Conservation (phyloP, 2,329 filamentous ascomycete genomes). For the Trichoderma hamatum region DNA sequence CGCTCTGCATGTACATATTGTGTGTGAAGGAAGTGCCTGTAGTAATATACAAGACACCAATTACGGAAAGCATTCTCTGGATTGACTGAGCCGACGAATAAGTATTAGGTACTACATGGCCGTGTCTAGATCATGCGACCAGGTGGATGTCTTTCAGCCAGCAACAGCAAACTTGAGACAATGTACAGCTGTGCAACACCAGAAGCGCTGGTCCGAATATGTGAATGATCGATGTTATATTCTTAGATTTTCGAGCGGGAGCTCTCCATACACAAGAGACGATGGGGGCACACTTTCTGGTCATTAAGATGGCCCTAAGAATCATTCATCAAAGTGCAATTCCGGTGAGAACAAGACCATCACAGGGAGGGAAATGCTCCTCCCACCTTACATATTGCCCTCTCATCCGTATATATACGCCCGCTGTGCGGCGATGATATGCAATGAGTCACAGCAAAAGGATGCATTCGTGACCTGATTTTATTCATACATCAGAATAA, state of each 20-base stretch:
- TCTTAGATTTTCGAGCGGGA: background rate
- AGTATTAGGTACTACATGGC: background rate
- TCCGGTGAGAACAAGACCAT: no score
- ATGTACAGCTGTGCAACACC: background rate
- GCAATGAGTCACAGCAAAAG: no score
- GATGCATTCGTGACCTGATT: no score
- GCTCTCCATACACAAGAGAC: background rate
- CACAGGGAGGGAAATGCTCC: no score
- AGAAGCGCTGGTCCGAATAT: background rate
- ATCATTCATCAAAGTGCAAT: no score
- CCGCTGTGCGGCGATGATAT: no score
- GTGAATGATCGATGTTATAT: background rate
- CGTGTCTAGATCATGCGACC: background rate
- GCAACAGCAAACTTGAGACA: background rate
- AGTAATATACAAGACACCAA: background rate
- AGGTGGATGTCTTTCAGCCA: background rate
- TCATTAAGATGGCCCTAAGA: background rate
- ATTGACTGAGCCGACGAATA: background rate
- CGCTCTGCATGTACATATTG: background rate
- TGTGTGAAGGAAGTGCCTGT: background rate
- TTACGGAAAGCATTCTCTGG: background rate
- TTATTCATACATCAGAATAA: no score
- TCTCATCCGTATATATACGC: no score
- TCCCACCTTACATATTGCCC: no score
- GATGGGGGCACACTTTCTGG: background rate